Evolutionary conservation across 306 rosid genomes (phyloP), one percentile per base, ranked within the genome.

Genomic region (Leucaena leucocephala): DNA sequence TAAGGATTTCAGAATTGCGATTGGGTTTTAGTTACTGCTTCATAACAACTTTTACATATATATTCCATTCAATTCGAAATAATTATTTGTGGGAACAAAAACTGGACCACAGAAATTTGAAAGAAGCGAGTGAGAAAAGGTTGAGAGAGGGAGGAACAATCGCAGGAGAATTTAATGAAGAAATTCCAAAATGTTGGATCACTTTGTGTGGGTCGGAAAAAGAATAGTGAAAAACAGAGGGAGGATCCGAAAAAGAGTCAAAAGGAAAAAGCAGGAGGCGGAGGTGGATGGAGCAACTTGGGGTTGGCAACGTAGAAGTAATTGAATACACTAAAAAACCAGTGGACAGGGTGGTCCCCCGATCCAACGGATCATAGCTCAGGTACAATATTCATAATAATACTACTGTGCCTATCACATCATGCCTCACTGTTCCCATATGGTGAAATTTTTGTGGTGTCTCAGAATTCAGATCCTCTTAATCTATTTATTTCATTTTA

Each of bases 341-440:
- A 57, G 78, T 21, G 58, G 63, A 52, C 44, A 33, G 39, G 19
- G 83, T 76, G 88, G 88, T 84, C 88, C 88, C 76, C 62, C 38
- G 42, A 81, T 81, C 77, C 21, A 49, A 80, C 80, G 77, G 83
- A 82, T 79, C 76, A 49, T 67, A 84, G 63, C 42, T 45, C 54
- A 78, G 77, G 78, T 71, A 78, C 39, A 76, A 75, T 12, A 52
- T 52, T 45, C 70, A 19, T 70, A 63, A 63, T 63, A 59, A 82
- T 70, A 36, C 43, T 35, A 77, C 76, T 81, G 66, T 17, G 33
- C 81, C 81, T 27, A 80, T 86, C 85, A 78, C 81, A 78, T 83
- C 87, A 86, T 21, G 75, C 78, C 44, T 13, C 43, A 21, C 75
- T 77, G 80, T 46, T 22, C 22, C 8, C 6, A 13, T 40, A n/a